Conservation (phyloP, 441 rosid genomes). For the Cnidoscolus chayamansa region DNA sequence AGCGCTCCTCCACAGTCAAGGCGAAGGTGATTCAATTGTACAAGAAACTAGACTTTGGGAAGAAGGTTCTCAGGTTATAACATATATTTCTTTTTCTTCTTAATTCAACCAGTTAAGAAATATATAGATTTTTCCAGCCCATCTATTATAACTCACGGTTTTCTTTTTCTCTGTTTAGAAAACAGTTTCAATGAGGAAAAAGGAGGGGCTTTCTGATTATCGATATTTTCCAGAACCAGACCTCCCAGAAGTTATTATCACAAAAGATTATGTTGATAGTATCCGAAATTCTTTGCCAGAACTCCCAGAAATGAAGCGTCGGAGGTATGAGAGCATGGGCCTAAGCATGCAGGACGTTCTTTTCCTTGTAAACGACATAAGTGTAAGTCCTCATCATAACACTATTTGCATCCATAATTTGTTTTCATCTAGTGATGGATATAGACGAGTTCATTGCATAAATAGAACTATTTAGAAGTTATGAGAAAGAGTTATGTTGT, state of each 20-base stretch:
- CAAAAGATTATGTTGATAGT: slow-evolving; percentile 58
- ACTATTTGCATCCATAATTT: background rate
- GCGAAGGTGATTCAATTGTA: slow-evolving; percentile 61
- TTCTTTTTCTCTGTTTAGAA: slow-evolving; percentile 43
- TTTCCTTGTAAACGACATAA: slow-evolving; percentile 83
- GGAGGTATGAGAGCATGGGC: slow-evolving; percentile 83
- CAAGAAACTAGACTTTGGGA: slow-evolving; percentile 99
- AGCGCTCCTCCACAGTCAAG: slow-evolving; percentile 61
- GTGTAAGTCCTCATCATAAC: slow-evolving; percentile 43
- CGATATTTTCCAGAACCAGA: slow-evolving; percentile 96
- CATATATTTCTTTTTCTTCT: background rate
- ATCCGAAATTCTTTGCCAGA: slow-evolving; percentile 67
- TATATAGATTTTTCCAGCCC: background rate
- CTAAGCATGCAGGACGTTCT: slow-evolving; percentile 87
- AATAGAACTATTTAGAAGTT: slow-evolving; percentile 2
- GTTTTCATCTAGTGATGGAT: background rate
- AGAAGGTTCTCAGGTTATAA: slow-evolving; percentile 78
- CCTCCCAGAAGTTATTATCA: slow-evolving; percentile 76
- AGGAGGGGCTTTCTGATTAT: slow-evolving; percentile 95
- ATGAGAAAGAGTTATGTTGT: background rate
- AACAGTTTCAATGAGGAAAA: slow-evolving; percentile 93
- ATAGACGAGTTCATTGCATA: background rate
- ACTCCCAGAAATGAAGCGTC: slow-evolving; percentile 85
- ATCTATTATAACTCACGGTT: slow-evolving; percentile 11
- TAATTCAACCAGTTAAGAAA: slow-evolving; percentile 9